Base-by-base conservation (phyloP, 2,329 filamentous ascomycete species). In the Nannizziopsis barbatae region DNA sequence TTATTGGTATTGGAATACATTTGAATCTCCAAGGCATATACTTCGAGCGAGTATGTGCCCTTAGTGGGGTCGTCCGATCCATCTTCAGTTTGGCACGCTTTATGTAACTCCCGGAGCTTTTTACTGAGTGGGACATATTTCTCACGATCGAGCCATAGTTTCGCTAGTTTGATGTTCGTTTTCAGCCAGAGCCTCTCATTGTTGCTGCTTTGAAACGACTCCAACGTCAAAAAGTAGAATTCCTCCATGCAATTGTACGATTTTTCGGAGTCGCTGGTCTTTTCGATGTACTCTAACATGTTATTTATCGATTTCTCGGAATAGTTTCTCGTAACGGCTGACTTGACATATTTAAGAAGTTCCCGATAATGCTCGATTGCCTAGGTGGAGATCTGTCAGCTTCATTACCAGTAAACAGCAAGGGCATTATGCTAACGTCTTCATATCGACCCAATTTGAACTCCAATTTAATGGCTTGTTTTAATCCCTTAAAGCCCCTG, bases 271-370 rank as follows among this genome's bases (percentile, higher is more conserved):
- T 83, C 80, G 50, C 83, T 82, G n/a, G 80, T 85, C 69, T 95
- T 96, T 67, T 96, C 90, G 56, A 98, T 92, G 64, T 84, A 94
- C 70, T 96, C 92, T 41, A 98, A 80, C 83, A 98, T 95, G 66
- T 95, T 96, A 71, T 96, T 96, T 71, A 98, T 95, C 10, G 90
- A 96, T 66, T 96, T 96, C 68, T 98, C 92, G 1, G 92, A 95
- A 69, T 96, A 96, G 69, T 96, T 98, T 54, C 92, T 81, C 36
- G 92, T 96, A 41, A 98, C 90, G 6, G 90, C 90, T 2, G 86
- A 93, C 67, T 92, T 95, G 70, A 96, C 89, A 61, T 96, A 98
- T 41, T 89, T 96, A 55, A 98, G 80, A 27, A 98, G 86, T 69
- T 96, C 88, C 55, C 80, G 82, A 69, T 94, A 98, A 67, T 98